Percentiles rank a stretch among this genome's conserved stretches.
phyloP scores from a whole-genome alignment of 2,329 filamentous ascomycete genomes.

The Colletotrichum tamarilloi region DNA sequence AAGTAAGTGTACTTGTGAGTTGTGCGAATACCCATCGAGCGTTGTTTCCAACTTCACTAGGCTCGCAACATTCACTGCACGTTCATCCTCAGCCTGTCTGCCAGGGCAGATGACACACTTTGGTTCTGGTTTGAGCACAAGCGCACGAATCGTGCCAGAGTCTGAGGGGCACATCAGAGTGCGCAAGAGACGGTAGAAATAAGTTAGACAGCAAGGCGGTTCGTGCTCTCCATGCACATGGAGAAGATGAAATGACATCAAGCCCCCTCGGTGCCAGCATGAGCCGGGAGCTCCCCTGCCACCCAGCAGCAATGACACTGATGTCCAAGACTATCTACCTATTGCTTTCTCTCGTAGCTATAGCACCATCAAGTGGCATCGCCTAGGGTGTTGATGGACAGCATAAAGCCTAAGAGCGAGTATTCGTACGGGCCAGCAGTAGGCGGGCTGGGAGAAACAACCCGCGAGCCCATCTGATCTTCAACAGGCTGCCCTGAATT shows the following conservation, averaged over 20 bases:
- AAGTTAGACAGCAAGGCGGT: background rate
- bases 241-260: slow-evolving; percentile 24
- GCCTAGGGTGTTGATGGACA: background rate
- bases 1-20: background rate
- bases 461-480: slow-evolving; percentile 12
- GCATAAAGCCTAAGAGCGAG: background rate
- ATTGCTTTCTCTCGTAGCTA: background rate
- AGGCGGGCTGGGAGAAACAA: background rate
- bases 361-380: background rate
- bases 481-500: slow-evolving; percentile 2
- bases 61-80: background rate
- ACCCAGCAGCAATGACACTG: too few species aligned
- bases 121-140: background rate
- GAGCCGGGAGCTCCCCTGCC: background rate
- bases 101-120: background rate
- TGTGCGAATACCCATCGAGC: background rate
- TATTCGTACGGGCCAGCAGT: background rate
- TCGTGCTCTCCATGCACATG: slow-evolving; percentile 18
- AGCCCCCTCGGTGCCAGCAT: background rate
- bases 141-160: slow-evolving; percentile 12
- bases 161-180: slow-evolving; percentile 3
- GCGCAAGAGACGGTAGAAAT: slow-evolving; percentile 5
- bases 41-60: background rate
- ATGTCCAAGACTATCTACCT: too few species aligned
- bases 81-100: background rate